Evolutionary conservation across 2,329 filamentous ascomycete species (phyloP).

Genomic region (Cryphonectria japonica): DNA sequence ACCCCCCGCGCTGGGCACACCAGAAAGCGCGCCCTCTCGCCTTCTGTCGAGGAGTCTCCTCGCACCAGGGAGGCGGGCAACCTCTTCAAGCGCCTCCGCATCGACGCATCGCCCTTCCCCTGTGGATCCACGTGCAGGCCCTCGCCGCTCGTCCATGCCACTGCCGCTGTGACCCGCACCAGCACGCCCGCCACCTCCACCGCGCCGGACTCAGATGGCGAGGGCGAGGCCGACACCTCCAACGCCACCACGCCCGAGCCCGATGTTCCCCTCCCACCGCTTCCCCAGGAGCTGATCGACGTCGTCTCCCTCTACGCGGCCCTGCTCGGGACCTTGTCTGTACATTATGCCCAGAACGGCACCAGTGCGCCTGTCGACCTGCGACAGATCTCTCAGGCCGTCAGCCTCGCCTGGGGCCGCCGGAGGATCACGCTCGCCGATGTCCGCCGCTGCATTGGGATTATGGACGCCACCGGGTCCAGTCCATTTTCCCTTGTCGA

Average conservation of each 20-base stretch:
- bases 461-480: constrained; percentile 48
- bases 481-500: constrained; percentile 44
- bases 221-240: constrained; percentile 35
- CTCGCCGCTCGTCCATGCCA: constrained; percentile 33
- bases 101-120: constrained; percentile 42
- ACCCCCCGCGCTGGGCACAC: constrained; percentile 22
- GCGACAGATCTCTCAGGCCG: constrained; percentile 60
- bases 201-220: constrained; percentile 41
- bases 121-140: constrained; percentile 32
- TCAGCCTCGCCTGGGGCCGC: constrained; percentile 74
- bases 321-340: constrained; percentile 68
- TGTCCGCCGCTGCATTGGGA: constrained; percentile 66
- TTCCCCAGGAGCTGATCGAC: constrained; percentile 60
- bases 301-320: constrained; percentile 67
- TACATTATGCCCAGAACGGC: constrained; percentile 74
- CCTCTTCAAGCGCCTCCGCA: constrained; percentile 47
- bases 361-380: constrained; percentile 66
- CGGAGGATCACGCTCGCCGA: constrained; percentile 68
- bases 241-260: constrained; percentile 27
- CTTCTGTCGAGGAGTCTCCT: constrained; percentile 30
- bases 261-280: constrained; percentile 46
- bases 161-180: constrained; percentile 31
- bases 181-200: constrained; percentile 45
- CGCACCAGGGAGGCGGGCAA: constrained; percentile 38
- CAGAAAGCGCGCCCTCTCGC: constrained; percentile 30